Evolutionary conservation across 1,139 yeast genomes (phyloP), one percentile per base, ranked within the genome.

Genomic region (Kluyveromyces sp.): DNA sequence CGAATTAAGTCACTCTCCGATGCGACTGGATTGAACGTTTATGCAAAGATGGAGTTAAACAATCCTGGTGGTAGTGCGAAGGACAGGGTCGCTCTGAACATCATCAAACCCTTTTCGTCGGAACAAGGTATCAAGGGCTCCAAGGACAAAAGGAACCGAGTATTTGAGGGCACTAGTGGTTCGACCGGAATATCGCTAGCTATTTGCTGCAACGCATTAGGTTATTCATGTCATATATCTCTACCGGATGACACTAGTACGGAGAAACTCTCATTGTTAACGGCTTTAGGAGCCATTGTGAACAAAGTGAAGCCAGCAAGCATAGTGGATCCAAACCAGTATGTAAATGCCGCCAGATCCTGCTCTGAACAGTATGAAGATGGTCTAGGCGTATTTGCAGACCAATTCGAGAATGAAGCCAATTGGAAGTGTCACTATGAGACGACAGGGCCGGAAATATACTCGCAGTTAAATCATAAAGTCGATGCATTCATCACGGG

Each of bases 31-130:
- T 82, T 94, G 58, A 80, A 83, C 40, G 78, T 92, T 8, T 85
- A 80, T 57, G 97, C 95, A 39, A 92, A 92, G 58, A 63, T 89
- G 51, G 98, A 92, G 62, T 67, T 87, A 47, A 65, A 72, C 49
- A 92, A 92, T 56, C 97, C 97, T 0, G 98, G 92, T 1, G 97
- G 97, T 0, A 83, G 95, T 44, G 95, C 97, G 7, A 92, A 92
- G 57, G 98, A 92, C 61, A 67, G 98, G 35, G 95, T 92, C 15
- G 97, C 97, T 0, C 68, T 85, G 32, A 86, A 94, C 2, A 83
- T 92, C 36, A 82, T 89, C 28, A 67, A 77, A 43, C 76, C 75
- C 16, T 84, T 85, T 44, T 17, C 36, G 96, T 19, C 35, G 19
- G 36, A 38, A 22, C 17, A 30, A 19, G 36, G 36, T 13, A 38